A percentile compares a stretch with the other conserved stretches of the same genome.
phyloP scores from a whole-genome alignment of 139 green algal species.

The Ettlia oleoabundans region DNA sequence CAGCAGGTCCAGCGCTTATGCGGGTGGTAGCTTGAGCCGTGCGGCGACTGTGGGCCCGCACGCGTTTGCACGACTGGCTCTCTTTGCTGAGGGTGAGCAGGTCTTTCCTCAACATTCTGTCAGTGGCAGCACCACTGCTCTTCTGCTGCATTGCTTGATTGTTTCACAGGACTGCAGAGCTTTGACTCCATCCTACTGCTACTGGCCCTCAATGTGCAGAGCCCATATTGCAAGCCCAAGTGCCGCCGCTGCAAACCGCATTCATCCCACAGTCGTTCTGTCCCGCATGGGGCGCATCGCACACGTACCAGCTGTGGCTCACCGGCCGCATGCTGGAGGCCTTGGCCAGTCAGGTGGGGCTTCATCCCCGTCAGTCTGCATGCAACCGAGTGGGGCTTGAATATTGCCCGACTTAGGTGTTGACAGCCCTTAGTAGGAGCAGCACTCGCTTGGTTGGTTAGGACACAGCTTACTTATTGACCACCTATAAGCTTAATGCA shows the following conservation, averaged over 20 bases:
- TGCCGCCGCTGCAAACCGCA: conserved; percentile 17
- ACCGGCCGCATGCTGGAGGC: background rate
- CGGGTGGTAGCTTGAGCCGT: background rate
- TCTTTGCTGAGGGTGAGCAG: background rate
- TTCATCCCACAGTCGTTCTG: conserved; percentile 20
- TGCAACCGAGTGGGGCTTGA: too few relatives aligned
- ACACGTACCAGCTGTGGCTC: conserved; percentile 22
- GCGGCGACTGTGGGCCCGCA: conserved; percentile 7
- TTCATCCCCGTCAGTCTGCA: too few relatives aligned
- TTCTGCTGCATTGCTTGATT: too few relatives aligned
- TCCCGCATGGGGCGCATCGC: background rate
- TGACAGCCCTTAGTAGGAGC: too few relatives aligned
- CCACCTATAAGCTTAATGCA: too few relatives aligned
- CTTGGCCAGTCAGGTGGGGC: conserved; percentile 12
- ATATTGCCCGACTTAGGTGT: too few relatives aligned
- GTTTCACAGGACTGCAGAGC: too few relatives aligned
- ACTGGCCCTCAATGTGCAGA: too few relatives aligned
- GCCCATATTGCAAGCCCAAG: background rate
- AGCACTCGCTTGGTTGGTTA: too few relatives aligned
- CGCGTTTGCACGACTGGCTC: conserved; percentile 14
- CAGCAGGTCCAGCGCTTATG: background rate
- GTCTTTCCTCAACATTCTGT: background rate
- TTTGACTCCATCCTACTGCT: too few relatives aligned
- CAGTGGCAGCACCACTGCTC: background rate
- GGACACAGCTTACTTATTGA: too few relatives aligned